phyloP scores from a whole-genome alignment of 1,139 yeast genomes.

The Blastobotrys apis region DNA sequence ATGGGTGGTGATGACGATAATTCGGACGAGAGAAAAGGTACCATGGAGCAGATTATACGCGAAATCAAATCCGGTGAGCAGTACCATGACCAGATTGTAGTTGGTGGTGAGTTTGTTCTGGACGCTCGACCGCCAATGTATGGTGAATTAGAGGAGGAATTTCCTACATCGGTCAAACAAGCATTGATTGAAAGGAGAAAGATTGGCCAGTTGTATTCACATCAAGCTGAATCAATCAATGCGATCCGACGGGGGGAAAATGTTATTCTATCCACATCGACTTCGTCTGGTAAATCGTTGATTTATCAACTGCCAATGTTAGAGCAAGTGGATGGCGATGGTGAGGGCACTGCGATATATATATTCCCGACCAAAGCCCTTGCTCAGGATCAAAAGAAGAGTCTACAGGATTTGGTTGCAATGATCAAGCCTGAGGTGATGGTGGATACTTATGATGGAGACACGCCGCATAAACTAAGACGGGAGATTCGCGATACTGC shows the following conservation, averaged over 20 bases:
- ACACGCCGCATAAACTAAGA: constrained; percentile 61
- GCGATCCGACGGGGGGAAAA: constrained; percentile 51
- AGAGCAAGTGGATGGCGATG: constrained; percentile 45
- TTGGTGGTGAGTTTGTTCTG: constrained; percentile 40
- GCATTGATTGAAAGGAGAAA: constrained; percentile 45
- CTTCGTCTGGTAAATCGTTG: constrained; percentile 92
- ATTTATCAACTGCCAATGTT: constrained; percentile 87
- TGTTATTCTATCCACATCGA: constrained; percentile 84
- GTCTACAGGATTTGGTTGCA: constrained; percentile 53
- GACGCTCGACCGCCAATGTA: constrained; percentile 46
- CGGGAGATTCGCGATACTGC: constrained; percentile 54
- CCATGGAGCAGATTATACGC: constrained; percentile 45
- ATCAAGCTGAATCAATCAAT: constrained; percentile 74
- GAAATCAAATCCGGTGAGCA: constrained; percentile 37
- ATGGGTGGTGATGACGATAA: constrained; percentile 14
- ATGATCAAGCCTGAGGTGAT: constrained; percentile 34
- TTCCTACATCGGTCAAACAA: constrained; percentile 43
- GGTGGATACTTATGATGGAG: constrained; percentile 91
- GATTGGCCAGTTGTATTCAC: constrained; percentile 58
- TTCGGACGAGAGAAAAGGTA: constrained; percentile 25
- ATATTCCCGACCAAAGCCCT: constrained; percentile 95
- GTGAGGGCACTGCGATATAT: constrained; percentile 63
- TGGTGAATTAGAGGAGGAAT: constrained; percentile 40
- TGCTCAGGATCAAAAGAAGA: constrained; percentile 91
- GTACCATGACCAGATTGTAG: constrained; percentile 60